A percentile compares a stretch with the other conserved stretches of the same genome.
These are phyloP conservation scores for Cyberlindnera maritima DNA, from an alignment of 805 yeast genomes.

Conservation along the genomic window DNA sequence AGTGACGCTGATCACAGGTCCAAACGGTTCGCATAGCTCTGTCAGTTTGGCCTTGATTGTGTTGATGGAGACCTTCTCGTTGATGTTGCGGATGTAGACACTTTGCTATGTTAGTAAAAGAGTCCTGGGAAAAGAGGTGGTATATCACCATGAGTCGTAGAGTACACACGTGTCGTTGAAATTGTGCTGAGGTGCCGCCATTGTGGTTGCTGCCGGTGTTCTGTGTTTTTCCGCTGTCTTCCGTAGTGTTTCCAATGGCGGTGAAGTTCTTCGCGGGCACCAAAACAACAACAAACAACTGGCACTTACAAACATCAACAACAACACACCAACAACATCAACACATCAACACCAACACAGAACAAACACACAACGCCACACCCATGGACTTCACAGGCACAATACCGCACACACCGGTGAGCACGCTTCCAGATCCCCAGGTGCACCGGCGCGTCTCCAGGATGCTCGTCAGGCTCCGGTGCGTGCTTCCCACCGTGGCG, in stretches of 20 bases:
- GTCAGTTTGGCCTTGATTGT: slow-evolving; percentile 45
- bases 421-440: neutral
- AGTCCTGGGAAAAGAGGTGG: neutral
- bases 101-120: slow-evolving; percentile 15
- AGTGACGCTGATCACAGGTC: slow-evolving; percentile 47
- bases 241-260: neutral
- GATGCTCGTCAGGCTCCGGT: neutral
- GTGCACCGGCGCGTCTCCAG: neutral
- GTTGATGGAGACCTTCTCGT: slow-evolving; percentile 60
- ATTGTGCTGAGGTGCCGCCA: slow-evolving; percentile 9
- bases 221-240: neutral
- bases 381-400: neutral
- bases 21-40: slow-evolving; percentile 42
- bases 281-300: too few species aligned
- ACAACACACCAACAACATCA: too few species aligned
- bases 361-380: neutral
- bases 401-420: neutral
- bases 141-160: too few species aligned
- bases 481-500: neutral
- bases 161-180: slow-evolving; percentile 26
- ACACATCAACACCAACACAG: too few species aligned
- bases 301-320: too few species aligned
- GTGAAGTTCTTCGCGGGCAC: neutral
- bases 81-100: slow-evolving; percentile 62
- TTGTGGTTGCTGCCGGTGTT: neutral